These are phyloP conservation scores for Nyssa sinensis DNA, from an alignment of 148 eudicot genomes.

Conservation along the genomic window DNA sequence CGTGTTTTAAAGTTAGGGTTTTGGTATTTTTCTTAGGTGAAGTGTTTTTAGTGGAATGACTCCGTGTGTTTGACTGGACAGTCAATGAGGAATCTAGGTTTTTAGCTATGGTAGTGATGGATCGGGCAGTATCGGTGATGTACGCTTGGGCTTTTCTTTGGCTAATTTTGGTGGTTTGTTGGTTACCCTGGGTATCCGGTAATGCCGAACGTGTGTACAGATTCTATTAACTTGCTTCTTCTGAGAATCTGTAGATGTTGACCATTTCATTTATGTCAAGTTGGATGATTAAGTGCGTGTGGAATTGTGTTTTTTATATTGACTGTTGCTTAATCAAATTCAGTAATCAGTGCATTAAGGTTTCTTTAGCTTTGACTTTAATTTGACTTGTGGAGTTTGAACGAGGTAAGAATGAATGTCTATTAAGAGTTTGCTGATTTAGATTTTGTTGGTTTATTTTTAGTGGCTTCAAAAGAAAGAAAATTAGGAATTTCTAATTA, in stretches of 20 bases:
- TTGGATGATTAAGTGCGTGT: too few species aligned
- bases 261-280: background rate
- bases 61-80: background rate
- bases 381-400: background rate
- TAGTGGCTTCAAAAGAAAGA: background rate
- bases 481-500: background rate
- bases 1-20: background rate
- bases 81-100: slow-evolving; percentile 17
- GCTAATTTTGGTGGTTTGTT: slow-evolving; percentile 14
- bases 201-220: slow-evolving; percentile 19
- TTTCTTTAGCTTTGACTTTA: background rate
- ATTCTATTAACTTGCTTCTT: background rate
- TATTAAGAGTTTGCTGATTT: background rate
- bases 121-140: slow-evolving; percentile 18
- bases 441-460: background rate
- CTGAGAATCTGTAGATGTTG: background rate
- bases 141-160: slow-evolving; percentile 1
- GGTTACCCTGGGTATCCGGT: slow-evolving; percentile 22
- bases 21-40: background rate
- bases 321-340: background rate
- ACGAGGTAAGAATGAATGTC: background rate
- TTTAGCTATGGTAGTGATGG: slow-evolving; percentile 9
- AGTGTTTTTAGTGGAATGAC: background rate
- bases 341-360: background rate
- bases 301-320: background rate